phyloP scores from a whole-genome alignment of 202 grass and related monocot genomes.

The Elaeis oleifera region DNA sequence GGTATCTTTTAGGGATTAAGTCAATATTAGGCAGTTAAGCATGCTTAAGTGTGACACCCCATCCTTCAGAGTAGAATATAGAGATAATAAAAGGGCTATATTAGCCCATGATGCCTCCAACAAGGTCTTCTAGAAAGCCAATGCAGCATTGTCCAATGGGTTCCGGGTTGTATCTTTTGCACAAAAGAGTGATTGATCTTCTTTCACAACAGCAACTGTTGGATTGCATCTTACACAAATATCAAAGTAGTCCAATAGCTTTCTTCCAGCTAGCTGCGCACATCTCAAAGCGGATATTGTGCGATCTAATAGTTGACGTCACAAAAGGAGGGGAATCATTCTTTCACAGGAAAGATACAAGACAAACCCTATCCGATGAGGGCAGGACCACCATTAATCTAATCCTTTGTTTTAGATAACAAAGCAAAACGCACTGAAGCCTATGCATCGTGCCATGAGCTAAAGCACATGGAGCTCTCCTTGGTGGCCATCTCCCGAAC shows the following conservation, averaged over 20 bases:
- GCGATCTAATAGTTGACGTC: no score
- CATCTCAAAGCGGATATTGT: no score
- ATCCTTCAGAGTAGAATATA: neutral
- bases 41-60: neutral
- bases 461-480: slow-evolving; percentile 1
- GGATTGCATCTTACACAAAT: no score
- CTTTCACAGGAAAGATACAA: no score
- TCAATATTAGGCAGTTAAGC: neutral
- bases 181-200: no score
- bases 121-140: neutral
- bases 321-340: no score
- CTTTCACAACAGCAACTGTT: no score
- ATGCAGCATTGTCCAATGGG: neutral
- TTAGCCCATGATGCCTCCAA: neutral
- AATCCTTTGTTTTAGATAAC: neutral
- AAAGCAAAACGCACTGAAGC: neutral
- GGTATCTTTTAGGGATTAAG: neutral
- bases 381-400: neutral
- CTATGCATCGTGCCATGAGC: slow-evolving; percentile 6
- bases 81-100: neutral
- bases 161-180: no score
- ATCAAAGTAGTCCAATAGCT: no score
- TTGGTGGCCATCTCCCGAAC: neutral
- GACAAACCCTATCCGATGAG: neutral
- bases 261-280: no score